phyloP scores from a whole-genome alignment of 129 eudicot species.

The Calendula officinalis region DNA sequence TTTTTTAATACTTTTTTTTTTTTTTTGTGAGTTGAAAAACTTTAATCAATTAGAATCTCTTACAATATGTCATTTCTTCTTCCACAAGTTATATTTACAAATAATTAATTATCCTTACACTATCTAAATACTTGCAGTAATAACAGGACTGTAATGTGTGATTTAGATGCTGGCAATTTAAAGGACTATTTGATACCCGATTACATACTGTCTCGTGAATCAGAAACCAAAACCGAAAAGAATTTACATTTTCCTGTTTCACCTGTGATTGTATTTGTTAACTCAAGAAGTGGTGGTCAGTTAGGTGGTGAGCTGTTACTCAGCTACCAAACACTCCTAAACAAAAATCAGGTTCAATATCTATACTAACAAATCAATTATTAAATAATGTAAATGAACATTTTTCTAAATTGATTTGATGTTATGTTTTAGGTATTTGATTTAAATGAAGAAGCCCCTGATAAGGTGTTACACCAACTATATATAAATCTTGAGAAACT shows the following conservation, averaged over 20 bases:
- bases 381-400: neutral
- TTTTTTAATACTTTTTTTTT: too few relatives aligned
- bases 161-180: constrained; percentile 31
- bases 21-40: too few relatives aligned
- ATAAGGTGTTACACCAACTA: constrained; percentile 53
- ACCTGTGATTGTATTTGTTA: constrained; percentile 73
- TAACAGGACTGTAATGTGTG: constrained; percentile 22
- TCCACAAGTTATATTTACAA: too few relatives aligned
- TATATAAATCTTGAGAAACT: constrained; percentile 67
- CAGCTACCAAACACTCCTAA: constrained; percentile 58
- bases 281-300: constrained; percentile 86
- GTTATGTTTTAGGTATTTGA: constrained; percentile 67
- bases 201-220: constrained; percentile 51
- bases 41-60: constrained; percentile 10
- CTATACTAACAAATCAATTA: neutral
- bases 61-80: neutral
- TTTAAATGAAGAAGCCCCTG: constrained; percentile 70
- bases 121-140: constrained; percentile 41
- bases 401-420: constrained; percentile 8
- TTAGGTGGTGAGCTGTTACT: constrained; percentile 68
- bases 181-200: constrained; percentile 70
- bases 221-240: constrained; percentile 21
- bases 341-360: constrained; percentile 60
- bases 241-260: constrained; percentile 43
- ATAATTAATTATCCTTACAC: neutral